phyloP scores from a whole-genome alignment of 306 rosid species.

The Benincasa hispida region DNA sequence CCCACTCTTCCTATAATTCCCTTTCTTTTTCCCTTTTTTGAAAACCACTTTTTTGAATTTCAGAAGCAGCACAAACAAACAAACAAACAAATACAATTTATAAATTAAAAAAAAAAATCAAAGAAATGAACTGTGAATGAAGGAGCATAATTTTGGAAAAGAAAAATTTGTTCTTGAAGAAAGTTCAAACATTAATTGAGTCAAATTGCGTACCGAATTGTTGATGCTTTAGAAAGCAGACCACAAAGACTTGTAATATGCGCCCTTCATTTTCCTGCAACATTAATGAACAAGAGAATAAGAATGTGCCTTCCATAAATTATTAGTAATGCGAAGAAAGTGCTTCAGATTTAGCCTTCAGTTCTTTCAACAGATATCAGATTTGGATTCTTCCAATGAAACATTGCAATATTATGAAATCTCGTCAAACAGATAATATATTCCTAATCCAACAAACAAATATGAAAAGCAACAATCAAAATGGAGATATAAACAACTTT shows the following conservation, averaged over 20 bases:
- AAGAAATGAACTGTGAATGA: background rate
- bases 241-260: background rate
- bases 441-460: background rate
- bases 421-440: slow-evolving; percentile 1
- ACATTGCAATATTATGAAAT: background rate
- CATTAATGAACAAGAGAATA: slow-evolving; percentile 2
- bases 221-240: slow-evolving; percentile 1
- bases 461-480: background rate
- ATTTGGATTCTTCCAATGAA: slow-evolving; percentile 1
- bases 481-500: background rate
- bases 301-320: background rate
- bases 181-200: background rate
- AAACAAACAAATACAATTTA: too few relatives aligned
- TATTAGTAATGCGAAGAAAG: background rate
- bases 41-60: background rate
- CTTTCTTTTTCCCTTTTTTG: too few relatives aligned
- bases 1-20: background rate
- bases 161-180: background rate
- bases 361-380: background rate
- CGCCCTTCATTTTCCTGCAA: slow-evolving; percentile 9
- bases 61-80: background rate
- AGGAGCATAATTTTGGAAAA: background rate
- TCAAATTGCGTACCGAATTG: slow-evolving; percentile 3
- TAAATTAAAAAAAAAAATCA: background rate
- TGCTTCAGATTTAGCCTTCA: background rate